These are phyloP conservation scores for Colletotrichum navitas DNA, from an alignment of 2,329 filamentous ascomycete species.

Conservation along the genomic window DNA sequence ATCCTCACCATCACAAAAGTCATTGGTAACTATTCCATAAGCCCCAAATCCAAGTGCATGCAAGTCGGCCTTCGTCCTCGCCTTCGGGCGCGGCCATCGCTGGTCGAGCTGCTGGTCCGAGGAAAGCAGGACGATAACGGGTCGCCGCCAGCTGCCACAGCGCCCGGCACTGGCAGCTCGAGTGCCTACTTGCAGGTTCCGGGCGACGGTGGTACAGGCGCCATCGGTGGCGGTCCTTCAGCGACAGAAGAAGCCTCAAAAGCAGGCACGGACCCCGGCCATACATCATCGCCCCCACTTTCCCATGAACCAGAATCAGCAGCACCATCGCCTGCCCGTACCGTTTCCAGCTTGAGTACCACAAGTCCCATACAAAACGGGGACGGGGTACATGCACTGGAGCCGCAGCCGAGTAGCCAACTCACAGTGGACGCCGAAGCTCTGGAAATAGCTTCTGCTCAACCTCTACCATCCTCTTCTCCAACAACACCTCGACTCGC, in stretches of 20 bases:
- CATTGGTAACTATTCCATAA: not conserved
- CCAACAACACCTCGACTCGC: constrained; percentile 52
- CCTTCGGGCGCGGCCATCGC: constrained; percentile 65
- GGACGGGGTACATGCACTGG: constrained; percentile 32
- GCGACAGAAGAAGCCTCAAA: constrained; percentile 43
- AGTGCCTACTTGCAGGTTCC: constrained; percentile 46
- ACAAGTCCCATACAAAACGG: constrained; percentile 16
- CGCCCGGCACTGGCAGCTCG: constrained; percentile 38
- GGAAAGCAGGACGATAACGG: constrained; percentile 48
- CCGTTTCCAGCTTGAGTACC: constrained; percentile 23
- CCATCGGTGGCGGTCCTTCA: constrained; percentile 42
- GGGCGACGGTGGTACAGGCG: constrained; percentile 16
- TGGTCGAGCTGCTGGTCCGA: constrained; percentile 64
- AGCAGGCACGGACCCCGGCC: constrained; percentile 39
- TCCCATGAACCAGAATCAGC: constrained; percentile 25
- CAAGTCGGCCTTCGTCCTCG: constrained; percentile 63
- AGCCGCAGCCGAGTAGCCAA: constrained; percentile 39
- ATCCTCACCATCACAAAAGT: not conserved
- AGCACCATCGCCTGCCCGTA: constrained; percentile 14
- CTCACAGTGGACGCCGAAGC: constrained; percentile 45
- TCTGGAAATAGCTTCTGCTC: constrained; percentile 54
- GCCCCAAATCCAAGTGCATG: constrained; percentile 54
- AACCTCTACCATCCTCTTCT: constrained; percentile 59
- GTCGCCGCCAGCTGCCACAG: constrained; percentile 32
- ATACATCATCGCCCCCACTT: constrained; percentile 41